phyloP scores from a whole-genome alignment of 192 early-diverging fungal genomes.

The Coemansia aciculifera region DNA sequence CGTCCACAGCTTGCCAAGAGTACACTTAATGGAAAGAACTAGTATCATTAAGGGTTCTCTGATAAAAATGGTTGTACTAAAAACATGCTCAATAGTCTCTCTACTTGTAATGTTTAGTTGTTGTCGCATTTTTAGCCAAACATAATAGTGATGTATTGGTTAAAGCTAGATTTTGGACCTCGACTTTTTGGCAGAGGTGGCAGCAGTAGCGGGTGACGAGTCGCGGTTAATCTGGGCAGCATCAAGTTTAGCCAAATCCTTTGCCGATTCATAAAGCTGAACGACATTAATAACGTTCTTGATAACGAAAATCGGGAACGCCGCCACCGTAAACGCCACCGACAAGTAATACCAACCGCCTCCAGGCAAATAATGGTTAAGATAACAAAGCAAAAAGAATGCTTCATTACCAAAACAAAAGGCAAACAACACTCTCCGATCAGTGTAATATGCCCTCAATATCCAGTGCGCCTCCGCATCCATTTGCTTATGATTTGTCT shows the following conservation, averaged over 20 bases:
- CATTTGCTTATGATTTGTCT: slow-evolving; percentile 89
- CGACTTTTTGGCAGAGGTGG: background rate
- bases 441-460: slow-evolving; percentile 89
- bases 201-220: background rate
- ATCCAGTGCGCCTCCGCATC: slow-evolving; percentile 71
- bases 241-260: slow-evolving; percentile 74
- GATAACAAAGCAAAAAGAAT: slow-evolving; percentile 88
- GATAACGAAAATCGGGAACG: slow-evolving; percentile 73
- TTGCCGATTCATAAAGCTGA: slow-evolving; percentile 86
- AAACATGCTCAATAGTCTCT: background rate
- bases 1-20: background rate
- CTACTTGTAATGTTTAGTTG: no score
- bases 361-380: slow-evolving; percentile 53
- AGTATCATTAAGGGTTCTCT: background rate
- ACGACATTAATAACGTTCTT: slow-evolving; percentile 95
- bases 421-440: slow-evolving; percentile 84
- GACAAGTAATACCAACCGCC: slow-evolving; percentile 11
- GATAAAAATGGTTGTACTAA: background rate
- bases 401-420: slow-evolving; percentile 92
- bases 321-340: slow-evolving; percentile 28
- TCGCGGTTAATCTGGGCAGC: slow-evolving; percentile 31
- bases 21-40: background rate
- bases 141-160: no score
- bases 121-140: no score
- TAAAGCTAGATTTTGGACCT: background rate